Conservation (phyloP, 352 stramenopile species). For the Pythium phragmiticola region DNA sequence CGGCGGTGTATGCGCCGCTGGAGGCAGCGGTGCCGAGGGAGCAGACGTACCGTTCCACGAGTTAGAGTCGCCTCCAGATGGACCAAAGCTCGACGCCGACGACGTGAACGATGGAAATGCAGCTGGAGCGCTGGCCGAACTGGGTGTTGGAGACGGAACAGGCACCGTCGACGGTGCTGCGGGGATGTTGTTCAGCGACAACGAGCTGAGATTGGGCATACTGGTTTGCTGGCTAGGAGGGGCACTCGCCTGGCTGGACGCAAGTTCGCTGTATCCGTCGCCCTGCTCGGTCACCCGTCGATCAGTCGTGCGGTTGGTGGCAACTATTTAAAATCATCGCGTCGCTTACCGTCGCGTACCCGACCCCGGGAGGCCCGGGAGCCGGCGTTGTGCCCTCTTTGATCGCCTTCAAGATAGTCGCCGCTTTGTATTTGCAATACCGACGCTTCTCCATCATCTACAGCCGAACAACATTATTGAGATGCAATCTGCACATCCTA, state of each 20-base stretch:
- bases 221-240: not conserved
- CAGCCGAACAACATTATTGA: not conserved
- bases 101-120: slow-evolving; percentile 56
- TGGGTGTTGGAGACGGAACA: slow-evolving; percentile 9
- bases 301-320: not conserved
- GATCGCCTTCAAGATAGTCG: slow-evolving; percentile 95
- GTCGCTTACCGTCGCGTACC: slow-evolving; percentile 19
- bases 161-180: slow-evolving; percentile 1
- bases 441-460: slow-evolving; percentile 85
- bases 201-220: slow-evolving; percentile 9
- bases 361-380: slow-evolving; percentile 66
- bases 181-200: slow-evolving; percentile 14
- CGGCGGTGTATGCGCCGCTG: slow-evolving; percentile 24
- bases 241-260: not conserved
- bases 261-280: slow-evolving; percentile 6
- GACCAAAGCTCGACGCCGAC: slow-evolving; percentile 33
- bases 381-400: slow-evolving; percentile 88
- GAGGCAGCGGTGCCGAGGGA: slow-evolving; percentile 15
- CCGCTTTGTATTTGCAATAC: slow-evolving; percentile 97
- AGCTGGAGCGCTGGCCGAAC: slow-evolving; percentile 15
- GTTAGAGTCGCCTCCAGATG: slow-evolving; percentile 7
- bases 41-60: slow-evolving; percentile 15
- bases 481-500: too few species aligned
- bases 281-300: not conserved
- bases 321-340: not conserved